Evolutionary conservation across 176 grass and related monocot species (phyloP).

Genomic region (Oryza glumipatula): DNA sequence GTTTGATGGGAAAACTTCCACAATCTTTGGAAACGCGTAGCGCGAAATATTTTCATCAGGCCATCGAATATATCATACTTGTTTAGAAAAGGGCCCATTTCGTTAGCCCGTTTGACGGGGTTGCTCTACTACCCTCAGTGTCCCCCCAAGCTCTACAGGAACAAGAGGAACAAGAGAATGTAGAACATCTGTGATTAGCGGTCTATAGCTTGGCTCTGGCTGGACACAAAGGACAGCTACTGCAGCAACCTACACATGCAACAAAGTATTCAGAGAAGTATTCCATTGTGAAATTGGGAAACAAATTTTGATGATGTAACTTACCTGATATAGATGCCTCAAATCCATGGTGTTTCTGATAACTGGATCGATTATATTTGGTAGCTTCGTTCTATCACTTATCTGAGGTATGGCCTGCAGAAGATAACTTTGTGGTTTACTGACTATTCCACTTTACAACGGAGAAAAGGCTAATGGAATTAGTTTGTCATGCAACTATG

Average conservation of each 20-base stretch:
- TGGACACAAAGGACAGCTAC: conserved; percentile 77
- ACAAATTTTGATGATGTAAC: not conserved
- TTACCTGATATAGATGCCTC: conserved; percentile 81
- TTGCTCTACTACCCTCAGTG: conserved; percentile 52
- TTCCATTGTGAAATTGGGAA: not conserved
- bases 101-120: conserved; percentile 6
- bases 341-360: conserved; percentile 77
- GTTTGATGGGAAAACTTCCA: not conserved
- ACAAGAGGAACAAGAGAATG: conserved; percentile 84
- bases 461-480: not conserved
- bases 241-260: conserved; percentile 63
- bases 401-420: conserved; percentile 87
- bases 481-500: not conserved
- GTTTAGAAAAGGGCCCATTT: not conserved
- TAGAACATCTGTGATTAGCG: conserved; percentile 78
- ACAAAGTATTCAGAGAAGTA: not conserved
- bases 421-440: conserved; percentile 11
- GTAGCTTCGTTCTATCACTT: conserved; percentile 74
- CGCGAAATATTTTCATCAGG: not conserved
- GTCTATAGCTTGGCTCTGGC: conserved; percentile 82
- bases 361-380: conserved; percentile 68
- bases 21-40: not conserved
- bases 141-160: conserved; percentile 67
- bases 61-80: not conserved
- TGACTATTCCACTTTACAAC: not conserved